phyloP scores from a whole-genome alignment of 164 flowering plant genomes.

The Pachysandra terminalis region DNA sequence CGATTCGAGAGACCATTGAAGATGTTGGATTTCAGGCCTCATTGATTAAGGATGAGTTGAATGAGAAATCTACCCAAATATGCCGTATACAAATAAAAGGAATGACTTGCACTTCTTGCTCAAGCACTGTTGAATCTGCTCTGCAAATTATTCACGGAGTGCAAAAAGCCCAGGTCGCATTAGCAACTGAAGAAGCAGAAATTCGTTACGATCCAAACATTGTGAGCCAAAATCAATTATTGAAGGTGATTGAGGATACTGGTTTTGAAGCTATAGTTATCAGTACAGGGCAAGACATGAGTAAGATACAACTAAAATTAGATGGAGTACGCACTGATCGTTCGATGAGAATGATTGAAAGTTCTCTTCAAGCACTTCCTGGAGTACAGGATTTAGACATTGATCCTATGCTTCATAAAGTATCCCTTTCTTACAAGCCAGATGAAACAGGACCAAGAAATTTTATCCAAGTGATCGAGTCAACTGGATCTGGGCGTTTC shows the following conservation, averaged over 20 bases:
- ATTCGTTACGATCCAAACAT: conserved; percentile 55
- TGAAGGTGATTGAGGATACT: conserved; percentile 53
- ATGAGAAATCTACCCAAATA: conserved; percentile 32
- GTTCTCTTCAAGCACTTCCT: conserved; percentile 63
- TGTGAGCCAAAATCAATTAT: conserved; percentile 31
- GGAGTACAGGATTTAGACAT: conserved; percentile 55
- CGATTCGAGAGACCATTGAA: conserved; percentile 68
- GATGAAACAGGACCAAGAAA: conserved; percentile 73
- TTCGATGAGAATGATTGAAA: conserved; percentile 40
- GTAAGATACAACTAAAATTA: conserved; percentile 54
- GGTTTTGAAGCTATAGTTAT: conserved; percentile 75
- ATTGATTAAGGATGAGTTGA: conserved; percentile 37
- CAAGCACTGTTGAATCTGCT: conserved; percentile 55
- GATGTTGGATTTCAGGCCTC: conserved; percentile 74
- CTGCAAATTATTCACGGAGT: conserved; percentile 57
- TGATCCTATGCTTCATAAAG: conserved; percentile 34
- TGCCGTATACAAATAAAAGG: conserved; percentile 68
- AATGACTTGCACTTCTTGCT: conserved; percentile 88
- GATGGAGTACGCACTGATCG: conserved; percentile 47
- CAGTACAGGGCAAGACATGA: conserved; percentile 58
- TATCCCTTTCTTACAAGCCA: conserved; percentile 63
- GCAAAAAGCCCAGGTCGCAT: conserved; percentile 59
- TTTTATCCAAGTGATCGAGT: conserved; percentile 60
- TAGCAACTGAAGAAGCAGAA: conserved; percentile 83
- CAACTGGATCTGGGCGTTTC: conserved; percentile 47